Conservation (phyloP, 352 stramenopile species). For the Paralagenidium karlingii region DNA sequence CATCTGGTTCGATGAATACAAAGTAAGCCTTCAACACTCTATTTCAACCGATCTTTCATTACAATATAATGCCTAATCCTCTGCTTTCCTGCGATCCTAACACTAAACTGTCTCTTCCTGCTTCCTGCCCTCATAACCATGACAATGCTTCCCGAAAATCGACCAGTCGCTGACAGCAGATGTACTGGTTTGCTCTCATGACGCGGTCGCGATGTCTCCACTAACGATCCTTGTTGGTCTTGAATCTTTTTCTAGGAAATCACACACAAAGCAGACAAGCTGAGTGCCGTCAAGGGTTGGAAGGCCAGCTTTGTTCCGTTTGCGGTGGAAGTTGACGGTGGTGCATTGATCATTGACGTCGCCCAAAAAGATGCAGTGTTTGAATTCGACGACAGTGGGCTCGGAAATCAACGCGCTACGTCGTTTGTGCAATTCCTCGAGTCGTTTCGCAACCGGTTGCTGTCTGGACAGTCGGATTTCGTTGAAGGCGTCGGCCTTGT, state of each 20-base stretch:
- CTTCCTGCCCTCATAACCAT: not conserved
- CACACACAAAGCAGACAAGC: slow-evolving; percentile 27
- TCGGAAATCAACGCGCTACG: slow-evolving; percentile 24
- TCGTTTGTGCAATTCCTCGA: slow-evolving; percentile 66
- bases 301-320: slow-evolving; percentile 54
- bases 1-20: slow-evolving; percentile 80
- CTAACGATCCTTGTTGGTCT: no score
- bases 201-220: no score
- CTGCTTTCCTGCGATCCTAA: slow-evolving; percentile 38
- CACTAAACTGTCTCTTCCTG: slow-evolving; percentile 11
- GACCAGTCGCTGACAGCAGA: not conserved
- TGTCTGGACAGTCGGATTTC: slow-evolving; percentile 73
- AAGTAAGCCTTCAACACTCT: slow-evolving; percentile 9
- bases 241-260: no score
- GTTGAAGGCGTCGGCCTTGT: slow-evolving; percentile 73
- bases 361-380: slow-evolving; percentile 43
- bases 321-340: slow-evolving; percentile 52
- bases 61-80: no score
- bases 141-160: not conserved
- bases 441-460: slow-evolving; percentile 64
- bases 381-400: slow-evolving; percentile 52
- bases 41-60: no score
- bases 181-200: no score
- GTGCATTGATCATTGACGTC: slow-evolving; percentile 41
- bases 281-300: slow-evolving; percentile 35